Percentiles rank a stretch among this genome's conserved stretches.
Evolutionary conservation across 441 rosid genomes (phyloP).

Genomic region (Bruguiera hainesii): DNA sequence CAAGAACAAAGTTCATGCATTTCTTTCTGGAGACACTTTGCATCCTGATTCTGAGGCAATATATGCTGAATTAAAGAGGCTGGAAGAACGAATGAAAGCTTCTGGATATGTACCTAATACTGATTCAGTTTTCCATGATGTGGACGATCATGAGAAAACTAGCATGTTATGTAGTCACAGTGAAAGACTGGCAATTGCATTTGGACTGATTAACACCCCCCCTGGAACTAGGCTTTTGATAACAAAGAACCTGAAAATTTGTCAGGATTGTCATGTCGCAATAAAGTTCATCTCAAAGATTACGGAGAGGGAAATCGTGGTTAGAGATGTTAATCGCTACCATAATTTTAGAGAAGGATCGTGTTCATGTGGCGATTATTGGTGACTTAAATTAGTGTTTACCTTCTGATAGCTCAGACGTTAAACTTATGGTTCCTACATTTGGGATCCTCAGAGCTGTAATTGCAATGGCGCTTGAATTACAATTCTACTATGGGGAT

Average conservation of each 20-base stretch:
- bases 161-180: conserved; percentile 34
- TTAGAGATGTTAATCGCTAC: conserved; percentile 40
- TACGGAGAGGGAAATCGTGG: conserved; percentile 31
- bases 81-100: conserved; percentile 35
- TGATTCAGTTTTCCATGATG: conserved; percentile 37
- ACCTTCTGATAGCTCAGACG: neutral
- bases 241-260: conserved; percentile 40
- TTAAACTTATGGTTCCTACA: no score
- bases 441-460: no score
- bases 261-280: conserved; percentile 43
- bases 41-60: conserved; percentile 32
- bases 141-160: conserved; percentile 34
- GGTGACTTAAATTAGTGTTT: conserved; percentile 23
- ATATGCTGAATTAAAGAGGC: conserved; percentile 29
- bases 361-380: conserved; percentile 43
- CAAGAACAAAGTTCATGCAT: conserved; percentile 32
- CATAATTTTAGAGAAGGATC: conserved; percentile 36
- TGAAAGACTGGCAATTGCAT: conserved; percentile 41
- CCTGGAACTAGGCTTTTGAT: conserved; percentile 30
- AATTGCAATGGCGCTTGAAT: no score
- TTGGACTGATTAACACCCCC: conserved; percentile 35
- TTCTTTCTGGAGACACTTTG: conserved; percentile 38
- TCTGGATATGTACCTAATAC: conserved; percentile 34
- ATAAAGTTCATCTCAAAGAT: conserved; percentile 41
- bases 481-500: no score